Conservation (phyloP, 148 eudicot species). For the Vaccinium macrocarpon region DNA sequence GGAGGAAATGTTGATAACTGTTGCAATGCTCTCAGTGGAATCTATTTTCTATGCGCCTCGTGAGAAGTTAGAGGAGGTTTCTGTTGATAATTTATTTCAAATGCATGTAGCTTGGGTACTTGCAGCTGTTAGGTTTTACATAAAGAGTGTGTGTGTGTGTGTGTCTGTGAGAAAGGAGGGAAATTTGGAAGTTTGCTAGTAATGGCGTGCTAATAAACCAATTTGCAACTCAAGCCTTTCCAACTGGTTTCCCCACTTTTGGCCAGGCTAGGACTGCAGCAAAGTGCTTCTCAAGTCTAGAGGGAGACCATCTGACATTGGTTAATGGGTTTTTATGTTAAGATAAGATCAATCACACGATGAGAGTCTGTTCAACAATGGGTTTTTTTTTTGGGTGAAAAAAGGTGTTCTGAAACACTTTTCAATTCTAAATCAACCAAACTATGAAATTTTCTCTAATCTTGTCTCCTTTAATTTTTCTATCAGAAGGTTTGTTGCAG, state of each 20-base stretch:
- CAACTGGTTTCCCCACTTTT: constrained; percentile 14
- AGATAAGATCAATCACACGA: neutral
- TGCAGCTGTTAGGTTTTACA: neutral
- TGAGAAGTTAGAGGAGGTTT: constrained; percentile 88
- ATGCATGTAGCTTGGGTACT: neutral
- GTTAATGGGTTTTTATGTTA: constrained; percentile 37
- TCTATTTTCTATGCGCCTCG: constrained; percentile 84
- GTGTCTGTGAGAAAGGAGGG: neutral
- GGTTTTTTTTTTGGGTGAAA: no score
- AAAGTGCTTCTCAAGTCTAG: constrained; percentile 69
- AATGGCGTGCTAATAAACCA: no score
- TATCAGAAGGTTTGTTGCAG: neutral
- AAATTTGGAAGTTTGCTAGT: no score
- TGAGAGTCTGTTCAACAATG: neutral
- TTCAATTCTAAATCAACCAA: no score
- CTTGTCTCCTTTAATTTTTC: neutral
- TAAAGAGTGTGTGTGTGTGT: neutral
- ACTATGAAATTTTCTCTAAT: neutral
- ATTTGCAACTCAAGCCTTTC: neutral
- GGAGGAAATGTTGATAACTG: constrained; percentile 93
- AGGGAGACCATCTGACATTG: constrained; percentile 87
- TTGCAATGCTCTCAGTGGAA: constrained; percentile 92
- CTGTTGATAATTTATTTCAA: constrained; percentile 4
- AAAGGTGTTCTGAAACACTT: no score
- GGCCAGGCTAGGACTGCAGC: constrained; percentile 62